phyloP scores from a whole-genome alignment of 306 rosid genomes.

The Macrotyloma uniflorum region DNA sequence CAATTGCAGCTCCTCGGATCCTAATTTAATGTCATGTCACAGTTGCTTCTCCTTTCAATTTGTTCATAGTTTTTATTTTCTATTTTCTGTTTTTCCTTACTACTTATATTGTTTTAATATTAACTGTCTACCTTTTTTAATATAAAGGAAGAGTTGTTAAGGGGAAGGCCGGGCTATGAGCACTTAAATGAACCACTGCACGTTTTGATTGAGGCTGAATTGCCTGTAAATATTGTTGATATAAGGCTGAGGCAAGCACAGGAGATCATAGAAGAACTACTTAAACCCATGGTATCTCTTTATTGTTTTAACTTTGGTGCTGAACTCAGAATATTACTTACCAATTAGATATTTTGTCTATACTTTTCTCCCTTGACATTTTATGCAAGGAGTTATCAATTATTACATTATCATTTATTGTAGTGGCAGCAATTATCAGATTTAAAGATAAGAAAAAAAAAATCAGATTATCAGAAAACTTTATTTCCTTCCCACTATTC shows the following conservation, averaged over 20 bases:
- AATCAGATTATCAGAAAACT: background rate
- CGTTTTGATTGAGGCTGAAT: slow-evolving; percentile 86
- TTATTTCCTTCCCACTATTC: background rate
- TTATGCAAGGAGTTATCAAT: background rate
- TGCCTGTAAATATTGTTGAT: slow-evolving; percentile 78
- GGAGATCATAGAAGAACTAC: slow-evolving; percentile 86
- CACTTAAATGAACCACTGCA: slow-evolving; percentile 94
- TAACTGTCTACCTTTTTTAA: slow-evolving; percentile 12
- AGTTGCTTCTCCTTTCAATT: slow-evolving; percentile 17
- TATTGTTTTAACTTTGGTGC: background rate
- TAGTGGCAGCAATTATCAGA: background rate
- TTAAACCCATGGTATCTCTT: slow-evolving; percentile 80
- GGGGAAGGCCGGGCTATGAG: slow-evolving; percentile 94
- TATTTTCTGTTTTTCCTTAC: background rate
- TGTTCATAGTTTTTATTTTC: background rate
- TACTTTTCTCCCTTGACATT: background rate
- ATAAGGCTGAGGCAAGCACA: slow-evolving; percentile 84
- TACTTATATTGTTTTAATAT: background rate
- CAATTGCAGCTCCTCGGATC: background rate
- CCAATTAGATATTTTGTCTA: background rate
- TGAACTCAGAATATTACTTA: background rate
- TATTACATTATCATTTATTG: background rate
- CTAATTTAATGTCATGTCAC: slow-evolving; percentile 10
- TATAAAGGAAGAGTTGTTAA: slow-evolving; percentile 77
- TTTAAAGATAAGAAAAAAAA: background rate